Evolutionary conservation across 2,329 filamentous ascomycete genomes (phyloP).

Genomic region (Stachybotrys chlorohalonatus): DNA sequence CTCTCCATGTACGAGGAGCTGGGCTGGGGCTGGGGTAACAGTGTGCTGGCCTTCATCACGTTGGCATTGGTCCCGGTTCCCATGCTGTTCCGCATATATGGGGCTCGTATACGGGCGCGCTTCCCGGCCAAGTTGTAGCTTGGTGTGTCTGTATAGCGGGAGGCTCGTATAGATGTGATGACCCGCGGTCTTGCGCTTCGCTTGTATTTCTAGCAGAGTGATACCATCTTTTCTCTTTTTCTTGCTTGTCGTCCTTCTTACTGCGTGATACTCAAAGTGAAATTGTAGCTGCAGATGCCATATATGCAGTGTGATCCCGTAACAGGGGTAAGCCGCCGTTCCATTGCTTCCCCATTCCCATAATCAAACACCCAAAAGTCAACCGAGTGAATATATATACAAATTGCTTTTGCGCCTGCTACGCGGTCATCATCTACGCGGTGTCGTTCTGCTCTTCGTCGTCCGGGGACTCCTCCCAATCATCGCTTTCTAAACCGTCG

Average conservation of each 20-base stretch:
- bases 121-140: constrained; percentile 9
- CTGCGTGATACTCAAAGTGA: no score
- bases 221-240: no score
- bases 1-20: constrained; percentile 27
- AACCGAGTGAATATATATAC: not conserved
- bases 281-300: no score
- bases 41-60: constrained; percentile 35
- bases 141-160: not conserved
- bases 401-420: not conserved
- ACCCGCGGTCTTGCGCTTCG: not conserved
- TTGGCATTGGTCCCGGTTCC: constrained; percentile 13
- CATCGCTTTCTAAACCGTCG: constrained; percentile 48
- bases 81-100: constrained; percentile 10
- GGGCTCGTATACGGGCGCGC: constrained; percentile 12
- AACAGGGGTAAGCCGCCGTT: no score
- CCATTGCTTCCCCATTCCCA: no score
- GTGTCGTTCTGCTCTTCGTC: constrained; percentile 14
- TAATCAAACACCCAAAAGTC: no score
- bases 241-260: no score
- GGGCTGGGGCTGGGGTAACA: constrained; percentile 37
- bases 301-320: no score
- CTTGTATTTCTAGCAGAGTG: not conserved
- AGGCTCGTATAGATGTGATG: not conserved
- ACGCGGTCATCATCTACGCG: not conserved
- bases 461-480: constrained; percentile 30